These are phyloP conservation scores for Epithele typhae DNA, from an alignment of 768 basidiomycete genomes.

Conservation along the genomic window DNA sequence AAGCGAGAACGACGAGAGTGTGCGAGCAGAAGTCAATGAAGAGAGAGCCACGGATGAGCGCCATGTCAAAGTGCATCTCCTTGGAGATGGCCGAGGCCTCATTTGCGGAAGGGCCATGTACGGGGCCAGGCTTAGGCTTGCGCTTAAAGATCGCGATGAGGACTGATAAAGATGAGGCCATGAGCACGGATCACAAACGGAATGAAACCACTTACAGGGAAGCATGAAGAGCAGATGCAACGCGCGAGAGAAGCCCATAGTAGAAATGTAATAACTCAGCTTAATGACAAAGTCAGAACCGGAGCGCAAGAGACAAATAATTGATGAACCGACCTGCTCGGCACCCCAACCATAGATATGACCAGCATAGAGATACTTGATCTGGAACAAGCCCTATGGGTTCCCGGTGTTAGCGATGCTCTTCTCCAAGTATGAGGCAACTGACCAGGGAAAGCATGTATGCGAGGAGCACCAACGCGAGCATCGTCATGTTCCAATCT, in stretches of 20 bases:
- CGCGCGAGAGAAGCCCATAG: slow-evolving; percentile 61
- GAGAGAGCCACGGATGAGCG: slow-evolving; percentile 60
- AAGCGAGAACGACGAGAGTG: slow-evolving; percentile 50
- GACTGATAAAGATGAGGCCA: slow-evolving; percentile 35
- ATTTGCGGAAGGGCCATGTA: slow-evolving; percentile 30
- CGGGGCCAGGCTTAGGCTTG: slow-evolving; percentile 18
- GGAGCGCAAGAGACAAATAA: neutral
- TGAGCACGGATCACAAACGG: slow-evolving; percentile 18
- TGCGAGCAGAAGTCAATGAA: slow-evolving; percentile 66
- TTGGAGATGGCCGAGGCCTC: slow-evolving; percentile 48
- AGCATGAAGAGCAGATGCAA: slow-evolving; percentile 62
- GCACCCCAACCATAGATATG: slow-evolving; percentile 69
- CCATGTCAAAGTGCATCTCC: slow-evolving; percentile 66
- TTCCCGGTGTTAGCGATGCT: neutral
- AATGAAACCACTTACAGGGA: slow-evolving; percentile 50
- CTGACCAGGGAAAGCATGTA: slow-evolving; percentile 64
- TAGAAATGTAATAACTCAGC: slow-evolving; percentile 74
- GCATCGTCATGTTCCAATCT: slow-evolving; percentile 73
- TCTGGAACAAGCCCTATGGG: slow-evolving; percentile 62
- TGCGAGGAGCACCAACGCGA: slow-evolving; percentile 60
- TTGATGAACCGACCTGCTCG: slow-evolving; percentile 38
- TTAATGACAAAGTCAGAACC: slow-evolving; percentile 20
- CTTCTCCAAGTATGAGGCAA: slow-evolving; percentile 1
- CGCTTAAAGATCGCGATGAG: slow-evolving; percentile 60
- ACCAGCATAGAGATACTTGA: slow-evolving; percentile 77